These are phyloP conservation scores for Hypoxylon lienhwacheense DNA, from an alignment of 495 filamentous ascomycete genomes.

Conservation along the genomic window DNA sequence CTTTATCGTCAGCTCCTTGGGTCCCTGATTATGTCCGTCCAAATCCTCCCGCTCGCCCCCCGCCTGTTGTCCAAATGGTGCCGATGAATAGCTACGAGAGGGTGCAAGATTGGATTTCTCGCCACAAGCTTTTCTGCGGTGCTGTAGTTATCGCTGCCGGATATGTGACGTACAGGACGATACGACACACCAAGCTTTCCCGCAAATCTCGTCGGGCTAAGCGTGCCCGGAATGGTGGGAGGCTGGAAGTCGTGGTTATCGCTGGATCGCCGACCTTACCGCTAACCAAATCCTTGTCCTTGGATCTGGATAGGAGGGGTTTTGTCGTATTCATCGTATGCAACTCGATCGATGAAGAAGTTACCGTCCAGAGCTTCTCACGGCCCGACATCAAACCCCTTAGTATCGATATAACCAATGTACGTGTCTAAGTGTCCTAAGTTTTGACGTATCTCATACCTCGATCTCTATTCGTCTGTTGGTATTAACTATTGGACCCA, in stretches of 20 bases:
- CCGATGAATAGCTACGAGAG: slow-evolving; percentile 43
- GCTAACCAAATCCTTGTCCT: slow-evolving; percentile 73
- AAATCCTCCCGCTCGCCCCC: slow-evolving; percentile 51
- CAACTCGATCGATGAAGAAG: slow-evolving; percentile 77
- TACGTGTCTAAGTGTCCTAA: slow-evolving; percentile 45
- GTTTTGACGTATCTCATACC: neutral
- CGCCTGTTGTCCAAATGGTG: slow-evolving; percentile 42
- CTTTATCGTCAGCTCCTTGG: slow-evolving; percentile 66
- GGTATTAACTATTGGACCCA: slow-evolving; percentile 36
- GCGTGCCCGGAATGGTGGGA: slow-evolving; percentile 77
- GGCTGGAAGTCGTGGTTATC: slow-evolving; percentile 87
- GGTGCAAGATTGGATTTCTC: slow-evolving; percentile 61
- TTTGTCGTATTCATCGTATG: slow-evolving; percentile 93
- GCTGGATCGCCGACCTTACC: slow-evolving; percentile 81
- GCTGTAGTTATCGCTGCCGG: slow-evolving; percentile 69
- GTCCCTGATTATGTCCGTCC: slow-evolving; percentile 69
- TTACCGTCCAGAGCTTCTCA: slow-evolving; percentile 70
- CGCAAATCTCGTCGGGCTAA: slow-evolving; percentile 72
- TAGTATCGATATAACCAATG: slow-evolving; percentile 79
- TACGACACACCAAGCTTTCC: slow-evolving; percentile 60
- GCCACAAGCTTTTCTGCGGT: slow-evolving; percentile 69
- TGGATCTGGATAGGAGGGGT: slow-evolving; percentile 86
- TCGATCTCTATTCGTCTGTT: too few species aligned
- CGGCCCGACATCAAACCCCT: slow-evolving; percentile 79
- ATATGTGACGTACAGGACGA: slow-evolving; percentile 66